Base-by-base conservation (phyloP, 345 rosid genomes). In the Camelina hispida region DNA sequence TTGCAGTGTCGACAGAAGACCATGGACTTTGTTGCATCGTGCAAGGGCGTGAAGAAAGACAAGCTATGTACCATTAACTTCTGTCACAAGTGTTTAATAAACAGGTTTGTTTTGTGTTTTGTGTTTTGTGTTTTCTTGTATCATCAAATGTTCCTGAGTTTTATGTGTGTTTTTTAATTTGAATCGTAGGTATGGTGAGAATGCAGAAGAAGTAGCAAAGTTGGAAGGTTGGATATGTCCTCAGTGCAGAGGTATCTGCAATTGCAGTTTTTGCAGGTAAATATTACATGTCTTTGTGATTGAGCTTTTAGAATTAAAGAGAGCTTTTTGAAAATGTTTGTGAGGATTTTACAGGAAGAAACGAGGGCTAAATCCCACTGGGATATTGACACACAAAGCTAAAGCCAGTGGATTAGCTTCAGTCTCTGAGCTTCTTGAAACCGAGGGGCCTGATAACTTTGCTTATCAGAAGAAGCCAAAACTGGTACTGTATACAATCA, bases 401-500 rank as follows among this genome's bases (percentile, higher is more conserved):
- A 71, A 59, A 47, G 74, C 82, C 43, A 78, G 80, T 72, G 98
- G 97, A 25, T 85, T 83, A 69, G 77, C 86, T 23, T 93, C 93
- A 11, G 97, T 93, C 69, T 89, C 84, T 35, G 85, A 91, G 74
- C 75, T 90, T 84, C 84, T 93, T 48, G 55, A 76, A 60, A 66
- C 79, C 67, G 81, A 79, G 67, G 91, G 89, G 17, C 62, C 65
- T 51, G 85, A 76, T 20, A 82, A 23, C 60, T 75, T 81, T 28
- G 46, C 25, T 66, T 68, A 46, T 72, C 73, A 61, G 78, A 74
- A 18, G 16, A 4, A 2, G 77, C 23, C 38, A 59, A 42, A 78
- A 80, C 81, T 63, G 80, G 56, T 76, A 76, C 48, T 5, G 9
- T 7, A 54, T 12, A 54, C 9, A 54, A 25, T 25, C 11, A 25